Conservation (phyloP, 2,329 filamentous ascomycete genomes). For the Beauveria sp. region DNA sequence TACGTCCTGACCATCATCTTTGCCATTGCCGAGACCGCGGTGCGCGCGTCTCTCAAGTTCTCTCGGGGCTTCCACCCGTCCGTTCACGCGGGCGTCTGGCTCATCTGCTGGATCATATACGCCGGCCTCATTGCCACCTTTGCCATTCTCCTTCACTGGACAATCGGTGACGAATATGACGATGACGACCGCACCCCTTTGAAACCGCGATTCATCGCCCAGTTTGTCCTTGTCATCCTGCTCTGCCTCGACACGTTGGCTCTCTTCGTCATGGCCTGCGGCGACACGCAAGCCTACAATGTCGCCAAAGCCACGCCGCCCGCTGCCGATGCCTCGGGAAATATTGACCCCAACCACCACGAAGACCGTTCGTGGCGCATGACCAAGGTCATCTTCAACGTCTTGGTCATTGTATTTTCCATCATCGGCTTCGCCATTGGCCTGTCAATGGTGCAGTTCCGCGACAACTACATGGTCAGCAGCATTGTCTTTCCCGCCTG, state of each 20-base stretch:
- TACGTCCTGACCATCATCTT: slow-evolving; percentile 1
- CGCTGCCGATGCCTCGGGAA: neutral
- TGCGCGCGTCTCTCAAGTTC: neutral
- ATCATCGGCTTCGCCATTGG: slow-evolving; percentile 22
- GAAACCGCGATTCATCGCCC: neutral
- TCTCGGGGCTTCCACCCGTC: neutral
- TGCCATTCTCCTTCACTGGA: neutral
- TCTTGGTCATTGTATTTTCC: slow-evolving; percentile 19
- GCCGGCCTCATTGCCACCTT: neutral
- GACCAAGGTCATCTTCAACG: slow-evolving; percentile 25
- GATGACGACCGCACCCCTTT: neutral
- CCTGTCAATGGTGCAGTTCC: slow-evolving; percentile 16
- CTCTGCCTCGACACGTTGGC: neutral
- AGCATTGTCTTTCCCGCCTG: slow-evolving; percentile 1
- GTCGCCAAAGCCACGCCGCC: neutral
- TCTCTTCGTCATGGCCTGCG: neutral
- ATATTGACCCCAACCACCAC: neutral
- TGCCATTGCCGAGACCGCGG: neutral
- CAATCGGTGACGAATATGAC: too few relatives aligned
- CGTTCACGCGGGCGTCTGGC: slow-evolving; percentile 1
- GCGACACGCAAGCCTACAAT: slow-evolving; percentile 2
- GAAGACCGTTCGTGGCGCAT: slow-evolving; percentile 18
- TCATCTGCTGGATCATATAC: slow-evolving; percentile 7
- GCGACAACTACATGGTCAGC: neutral
- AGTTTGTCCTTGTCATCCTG: neutral